Base-by-base conservation (phyloP, 2,329 filamentous ascomycete species). In the Akanthomyces muscarius region DNA sequence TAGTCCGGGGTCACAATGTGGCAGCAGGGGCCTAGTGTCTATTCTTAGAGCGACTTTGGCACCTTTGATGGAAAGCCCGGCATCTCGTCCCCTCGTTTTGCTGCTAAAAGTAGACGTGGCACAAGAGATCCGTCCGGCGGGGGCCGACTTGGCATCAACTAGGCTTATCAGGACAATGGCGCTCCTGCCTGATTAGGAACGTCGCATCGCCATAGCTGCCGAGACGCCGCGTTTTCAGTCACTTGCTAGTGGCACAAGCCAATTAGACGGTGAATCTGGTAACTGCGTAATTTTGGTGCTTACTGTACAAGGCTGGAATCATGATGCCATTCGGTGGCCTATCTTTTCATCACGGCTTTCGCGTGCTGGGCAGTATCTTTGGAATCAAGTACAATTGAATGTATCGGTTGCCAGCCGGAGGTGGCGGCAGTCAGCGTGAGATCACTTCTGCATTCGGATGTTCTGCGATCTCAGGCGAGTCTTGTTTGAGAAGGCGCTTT, bases 151-250 rank as follows among this genome's bases (percentile, higher is more conserved):
- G 53, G 53, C 53, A 56, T 44, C 38, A 56, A 30, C 36, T 30
- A 28, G 36, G 53, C 53, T 56, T 45, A 56, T 56, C 53, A 56
- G 5, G 16, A 21, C 41, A 23, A 44, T 45, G 41, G n/a, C 25
- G 28, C 53, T 56, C 53, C 53, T 56, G 18, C 53, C 53, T 56
- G 25, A 44, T 56, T 56, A 42, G 53, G 53, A 30, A 56, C 18
- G 38, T 45, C 38, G 41, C 23, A 30, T 45, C 5, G 38, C 53
- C 53, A 41, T 45, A 45, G 38, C 53, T 56, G 53, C 53, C 53
- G 53, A 56, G 16, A 28, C 23, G 25, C 53, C 53, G 41, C 18
- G 7, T 11, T 45, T 16, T 45, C 13, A 8, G 41, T 56, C 53
- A 33, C 23, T 44, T 56, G 30, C 41, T 28, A 10, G 8, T 14